Evolutionary conservation across 2,329 filamentous ascomycete species (phyloP), one percentile per base, ranked within the genome.

Genomic region (Domatiomyces catenatus): DNA sequence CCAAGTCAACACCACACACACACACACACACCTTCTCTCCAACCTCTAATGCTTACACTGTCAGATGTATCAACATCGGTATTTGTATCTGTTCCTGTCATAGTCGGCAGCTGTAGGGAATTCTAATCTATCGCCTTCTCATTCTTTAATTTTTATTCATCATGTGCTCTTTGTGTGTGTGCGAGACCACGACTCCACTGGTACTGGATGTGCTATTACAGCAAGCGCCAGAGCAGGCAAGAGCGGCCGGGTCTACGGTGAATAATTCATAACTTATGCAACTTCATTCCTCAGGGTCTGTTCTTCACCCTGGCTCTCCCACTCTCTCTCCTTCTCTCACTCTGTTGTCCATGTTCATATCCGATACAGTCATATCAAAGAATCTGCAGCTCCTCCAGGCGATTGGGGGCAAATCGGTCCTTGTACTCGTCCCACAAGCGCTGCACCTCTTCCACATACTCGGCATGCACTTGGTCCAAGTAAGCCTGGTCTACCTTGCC

Each of bases 381-480:
- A 46, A 72, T 70, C 50, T 71, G 65, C 47, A 74, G 59, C 49
- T 73, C 71, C 10, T 65, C 66, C 5, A 56, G 61, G 49, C 69
- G 62, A 32, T 71, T 66, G 36, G 61, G 63, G 4, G 69, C 68
- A 62, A 71, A 73, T 10, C 65, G 62, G 56, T 72, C 69, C 53
- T 68, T 71, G 62, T 68, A 70, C 50, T 67, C 63, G 48, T 71
- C 66, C 71, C 71, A 74, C 47, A 73, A 50, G 45, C 68, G 62
- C 50, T 62, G 58, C 51, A 73, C 53, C 53, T 72, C 90, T 24
- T 75, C 69, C 1, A 92, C 76, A 66, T 98, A 98, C 58, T 80
- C 69, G 19, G 72, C 73, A 66, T 96, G 92, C 53, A 95, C 72
- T 58, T 83, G 71, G 61, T 94, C 83, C 54, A 96, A 80, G 59